Conservation (phyloP, 345 rosid genomes). For the Draba incana region DNA sequence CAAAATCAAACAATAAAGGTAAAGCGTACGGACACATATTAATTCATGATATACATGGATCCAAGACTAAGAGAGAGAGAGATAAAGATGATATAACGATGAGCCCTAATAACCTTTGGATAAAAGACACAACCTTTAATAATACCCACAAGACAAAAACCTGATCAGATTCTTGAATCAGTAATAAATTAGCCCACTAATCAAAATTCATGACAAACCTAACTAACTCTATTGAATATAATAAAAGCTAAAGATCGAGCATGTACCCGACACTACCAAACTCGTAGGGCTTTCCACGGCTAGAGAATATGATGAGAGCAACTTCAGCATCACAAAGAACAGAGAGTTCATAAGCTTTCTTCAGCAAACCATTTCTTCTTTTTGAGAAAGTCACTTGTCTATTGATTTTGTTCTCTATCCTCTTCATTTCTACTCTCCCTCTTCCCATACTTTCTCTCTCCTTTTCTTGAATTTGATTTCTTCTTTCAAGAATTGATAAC, state of each 20-base stretch:
- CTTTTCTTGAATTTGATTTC: constrained; percentile 24
- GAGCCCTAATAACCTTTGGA: constrained; percentile 34
- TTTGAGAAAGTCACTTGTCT: constrained; percentile 88
- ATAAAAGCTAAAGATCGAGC: constrained; percentile 1
- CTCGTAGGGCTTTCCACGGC: constrained; percentile 85
- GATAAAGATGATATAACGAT: constrained; percentile 14
- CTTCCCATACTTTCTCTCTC: constrained; percentile 63
- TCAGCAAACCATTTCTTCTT: constrained; percentile 73
- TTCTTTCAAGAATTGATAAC: constrained; percentile 3
- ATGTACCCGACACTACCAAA: constrained; percentile 70
- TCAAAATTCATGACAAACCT: neutral
- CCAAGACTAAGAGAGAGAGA: constrained; percentile 4
- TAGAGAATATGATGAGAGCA: constrained; percentile 86
- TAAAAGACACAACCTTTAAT: constrained; percentile 29
- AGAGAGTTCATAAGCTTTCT: constrained; percentile 89
- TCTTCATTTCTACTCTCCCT: constrained; percentile 90
- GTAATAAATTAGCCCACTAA: constrained; percentile 5
- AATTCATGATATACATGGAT: constrained; percentile 2
- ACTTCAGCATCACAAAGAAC: constrained; percentile 85
- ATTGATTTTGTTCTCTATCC: constrained; percentile 88
- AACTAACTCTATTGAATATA: constrained; percentile 9
- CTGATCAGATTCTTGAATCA: constrained; percentile 25
- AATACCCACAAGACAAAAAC: constrained; percentile 32
- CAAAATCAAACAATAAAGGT: neutral
- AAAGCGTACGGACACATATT: constrained; percentile 20